Evolutionary conservation across 1,139 yeast species (phyloP).

Genomic region (Saccharomyces hybrid): DNA sequence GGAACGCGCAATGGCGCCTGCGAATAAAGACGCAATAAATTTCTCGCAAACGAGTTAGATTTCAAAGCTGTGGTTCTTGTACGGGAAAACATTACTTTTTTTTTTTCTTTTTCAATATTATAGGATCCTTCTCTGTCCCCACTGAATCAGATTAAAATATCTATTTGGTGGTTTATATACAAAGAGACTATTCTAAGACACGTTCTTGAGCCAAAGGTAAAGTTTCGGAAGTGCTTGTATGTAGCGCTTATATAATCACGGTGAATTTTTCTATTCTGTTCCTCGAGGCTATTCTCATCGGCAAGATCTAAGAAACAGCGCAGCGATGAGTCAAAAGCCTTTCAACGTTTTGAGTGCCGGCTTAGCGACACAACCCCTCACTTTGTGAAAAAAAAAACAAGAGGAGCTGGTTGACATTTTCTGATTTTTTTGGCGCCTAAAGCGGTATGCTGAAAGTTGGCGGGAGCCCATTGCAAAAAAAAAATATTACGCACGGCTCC

Average conservation of each 20-base stretch:
- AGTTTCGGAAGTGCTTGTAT: too few species aligned
- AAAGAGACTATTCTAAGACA: neutral
- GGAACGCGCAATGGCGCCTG: slow-evolving; percentile 40
- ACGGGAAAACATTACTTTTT: slow-evolving; percentile 11
- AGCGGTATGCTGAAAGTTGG: neutral
- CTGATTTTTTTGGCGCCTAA: neutral
- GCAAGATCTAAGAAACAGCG: neutral
- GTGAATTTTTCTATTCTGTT: neutral
- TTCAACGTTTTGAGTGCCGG: neutral
- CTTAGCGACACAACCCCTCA: neutral
- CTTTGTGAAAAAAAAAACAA: neutral
- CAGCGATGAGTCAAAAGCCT: neutral
- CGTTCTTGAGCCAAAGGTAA: neutral
- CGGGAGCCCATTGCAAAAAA: neutral
- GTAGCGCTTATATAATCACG: neutral
- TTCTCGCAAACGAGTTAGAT: slow-evolving; percentile 6
- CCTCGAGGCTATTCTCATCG: neutral
- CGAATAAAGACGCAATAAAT: slow-evolving; percentile 26
- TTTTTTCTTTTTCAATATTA: neutral
- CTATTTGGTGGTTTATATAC: neutral
- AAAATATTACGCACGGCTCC: neutral
- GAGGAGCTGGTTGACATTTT: neutral
- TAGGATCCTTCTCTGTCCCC: neutral
- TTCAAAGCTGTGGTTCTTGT: slow-evolving; percentile 10
- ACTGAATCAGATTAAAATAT: neutral